Evolutionary conservation across 139 green algal species (phyloP), one percentile per base, ranked within the genome.

Genomic region (Micractinium conductrix): DNA sequence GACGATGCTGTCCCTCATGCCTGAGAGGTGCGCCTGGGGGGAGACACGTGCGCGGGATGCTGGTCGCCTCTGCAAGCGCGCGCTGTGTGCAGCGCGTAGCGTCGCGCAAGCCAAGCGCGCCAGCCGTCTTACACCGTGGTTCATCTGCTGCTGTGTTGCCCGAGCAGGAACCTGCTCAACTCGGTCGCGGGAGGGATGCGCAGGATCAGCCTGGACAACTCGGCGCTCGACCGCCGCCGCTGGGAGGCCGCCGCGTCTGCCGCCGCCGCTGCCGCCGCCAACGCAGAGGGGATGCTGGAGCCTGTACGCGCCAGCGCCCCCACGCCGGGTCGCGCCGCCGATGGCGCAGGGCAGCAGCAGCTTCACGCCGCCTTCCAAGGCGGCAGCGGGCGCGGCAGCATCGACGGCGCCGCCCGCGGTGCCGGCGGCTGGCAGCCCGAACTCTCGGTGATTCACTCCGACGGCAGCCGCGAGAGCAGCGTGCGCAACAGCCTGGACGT

Each of bases 131-230:
- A n/a, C n/a, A n/a, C n/a, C n/a, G n/a, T n/a, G n/a, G n/a, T n/a
- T n/a, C n/a, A n/a, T n/a, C 28, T 43, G 6, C 10, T 21, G 43
- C 43, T 40, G 21, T 2, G 8, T 35, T 43, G 22, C 19, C 28
- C 43, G 16, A 44, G 72, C 72, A 79, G 72, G 8, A n/a, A 60
- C 24, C 48, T 38, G 33, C 76, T 82, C 26, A 82, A 82, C 76
- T 58, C 53, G 19, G 38, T 83, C 19, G 74, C 73, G 2, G 50
- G 44, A 72, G n/a, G 68, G 48, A 58, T 69, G 14, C 84, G 86
- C 30, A 88, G 90, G 74, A 92, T 83, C 75, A 88, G 78, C 63
- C 79, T 93, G 43, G 90, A 93, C 84, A 93, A 93, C 80, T 83
- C 44, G 1, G 86, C 70, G 22, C 79, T 93, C 43, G 86, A 91